These are phyloP conservation scores for Allomyces javanicus DNA, from an alignment of 192 early-diverging fungal species.

Conservation along the genomic window DNA sequence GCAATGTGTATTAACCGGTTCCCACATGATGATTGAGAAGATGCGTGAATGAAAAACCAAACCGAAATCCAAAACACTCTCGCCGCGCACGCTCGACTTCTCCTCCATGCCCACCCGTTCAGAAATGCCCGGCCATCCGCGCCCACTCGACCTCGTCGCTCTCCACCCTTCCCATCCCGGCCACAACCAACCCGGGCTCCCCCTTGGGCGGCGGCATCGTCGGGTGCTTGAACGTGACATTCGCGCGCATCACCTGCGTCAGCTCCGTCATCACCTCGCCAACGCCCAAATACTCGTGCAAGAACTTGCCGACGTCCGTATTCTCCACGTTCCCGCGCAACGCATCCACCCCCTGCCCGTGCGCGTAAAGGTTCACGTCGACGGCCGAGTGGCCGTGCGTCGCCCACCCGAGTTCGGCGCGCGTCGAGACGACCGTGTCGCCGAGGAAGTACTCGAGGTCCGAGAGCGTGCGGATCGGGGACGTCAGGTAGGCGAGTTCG, in stretches of 20 bases:
- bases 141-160: too few species aligned
- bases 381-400: slow-evolving; percentile 87
- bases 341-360: slow-evolving; percentile 35
- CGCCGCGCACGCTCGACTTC: too few species aligned
- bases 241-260: neutral
- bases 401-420: slow-evolving; percentile 28
- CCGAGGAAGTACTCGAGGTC: slow-evolving; percentile 26
- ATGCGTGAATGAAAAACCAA: too few species aligned
- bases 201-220: neutral
- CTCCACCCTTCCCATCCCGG: too few species aligned
- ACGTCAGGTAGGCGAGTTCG: slow-evolving; percentile 27
- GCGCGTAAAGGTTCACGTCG: slow-evolving; percentile 86
- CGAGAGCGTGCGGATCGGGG: slow-evolving; percentile 9
- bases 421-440: slow-evolving; percentile 18
- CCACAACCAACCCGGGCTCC: neutral
- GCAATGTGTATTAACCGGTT: too few species aligned
- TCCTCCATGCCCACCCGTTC: too few species aligned
- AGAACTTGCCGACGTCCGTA: slow-evolving; percentile 15
- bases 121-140: too few species aligned
- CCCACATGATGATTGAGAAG: too few species aligned
- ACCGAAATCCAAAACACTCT: too few species aligned
- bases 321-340: slow-evolving; percentile 73
- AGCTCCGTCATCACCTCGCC: neutral
- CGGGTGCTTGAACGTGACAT: neutral
- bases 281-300: neutral